These are phyloP conservation scores for Plasmodium gonderi DNA, from an alignment of 169 alveolate genomes.

Conservation along the genomic window DNA sequence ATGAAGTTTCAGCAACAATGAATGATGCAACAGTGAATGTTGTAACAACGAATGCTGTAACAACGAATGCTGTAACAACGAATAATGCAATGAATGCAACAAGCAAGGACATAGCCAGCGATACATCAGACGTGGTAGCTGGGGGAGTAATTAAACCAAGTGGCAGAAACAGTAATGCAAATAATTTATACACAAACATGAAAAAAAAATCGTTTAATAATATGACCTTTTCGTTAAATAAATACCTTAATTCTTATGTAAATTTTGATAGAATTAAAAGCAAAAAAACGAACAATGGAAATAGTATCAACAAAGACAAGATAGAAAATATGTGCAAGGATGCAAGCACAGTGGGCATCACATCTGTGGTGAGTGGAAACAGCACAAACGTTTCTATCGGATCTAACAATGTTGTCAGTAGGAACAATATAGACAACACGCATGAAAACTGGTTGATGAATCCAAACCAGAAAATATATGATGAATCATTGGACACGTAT, in stretches of 20 bases:
- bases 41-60: too few species aligned
- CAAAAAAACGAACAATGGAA: background rate
- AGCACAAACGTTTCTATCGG: too few species aligned
- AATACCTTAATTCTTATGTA: constrained; percentile 13
- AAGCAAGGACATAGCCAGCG: background rate
- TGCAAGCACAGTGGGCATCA: background rate
- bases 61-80: too few species aligned
- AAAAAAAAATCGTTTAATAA: constrained; percentile 35
- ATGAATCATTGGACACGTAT: background rate
- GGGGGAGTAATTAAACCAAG: background rate
- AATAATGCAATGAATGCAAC: too few species aligned
- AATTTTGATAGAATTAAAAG: background rate
- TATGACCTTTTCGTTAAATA: constrained; percentile 45
- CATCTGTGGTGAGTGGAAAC: too few species aligned
- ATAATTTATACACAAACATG: background rate
- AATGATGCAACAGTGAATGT: too few species aligned
- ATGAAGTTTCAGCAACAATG: too few species aligned
- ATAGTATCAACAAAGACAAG: background rate
- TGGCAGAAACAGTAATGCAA: background rate
- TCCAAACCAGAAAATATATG: background rate
- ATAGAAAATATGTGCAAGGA: background rate
- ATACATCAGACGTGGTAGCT: background rate
- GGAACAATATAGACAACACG: background rate
- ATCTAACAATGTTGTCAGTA: too few species aligned
- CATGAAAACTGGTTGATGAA: background rate